Evolutionary conservation across 495 filamentous ascomycete species (phyloP).

Genomic region (Tuber calosporum): DNA sequence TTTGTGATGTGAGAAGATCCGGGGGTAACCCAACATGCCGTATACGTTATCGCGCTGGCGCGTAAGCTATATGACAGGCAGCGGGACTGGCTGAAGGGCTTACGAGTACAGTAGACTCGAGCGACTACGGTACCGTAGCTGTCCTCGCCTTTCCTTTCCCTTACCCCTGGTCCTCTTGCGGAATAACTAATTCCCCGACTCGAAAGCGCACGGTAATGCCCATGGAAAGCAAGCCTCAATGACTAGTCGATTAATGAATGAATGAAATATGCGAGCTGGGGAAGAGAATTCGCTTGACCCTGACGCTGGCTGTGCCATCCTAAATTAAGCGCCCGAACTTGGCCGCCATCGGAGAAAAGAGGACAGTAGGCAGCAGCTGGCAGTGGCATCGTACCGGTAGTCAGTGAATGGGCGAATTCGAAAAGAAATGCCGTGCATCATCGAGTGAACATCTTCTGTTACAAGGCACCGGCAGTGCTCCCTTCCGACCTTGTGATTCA

Average conservation of each 20-base stretch:
- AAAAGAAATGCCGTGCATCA: background rate
- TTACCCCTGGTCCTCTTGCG: background rate
- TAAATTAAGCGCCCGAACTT: background rate
- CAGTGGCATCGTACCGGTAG: too few species aligned
- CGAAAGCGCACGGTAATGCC: background rate
- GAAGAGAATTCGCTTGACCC: background rate
- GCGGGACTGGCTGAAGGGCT: background rate
- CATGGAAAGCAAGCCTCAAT: background rate
- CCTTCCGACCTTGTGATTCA: background rate
- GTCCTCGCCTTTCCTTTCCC: background rate
- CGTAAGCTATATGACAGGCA: background rate
- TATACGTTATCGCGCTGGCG: background rate
- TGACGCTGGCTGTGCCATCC: background rate
- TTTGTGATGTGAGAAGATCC: background rate
- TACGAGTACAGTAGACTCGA: background rate
- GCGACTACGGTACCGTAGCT: background rate
- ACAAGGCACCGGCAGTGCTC: background rate
- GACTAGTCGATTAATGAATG: background rate
- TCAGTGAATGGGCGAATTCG: background rate
- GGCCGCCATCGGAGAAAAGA: background rate
- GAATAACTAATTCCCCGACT: background rate
- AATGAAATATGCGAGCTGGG: too few species aligned
- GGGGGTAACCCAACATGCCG: background rate
- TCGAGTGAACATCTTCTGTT: background rate
- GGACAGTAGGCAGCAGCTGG: background rate